phyloP scores from a whole-genome alignment of 495 filamentous ascomycete species.

The Pseudomonodictys pantanalensis region DNA sequence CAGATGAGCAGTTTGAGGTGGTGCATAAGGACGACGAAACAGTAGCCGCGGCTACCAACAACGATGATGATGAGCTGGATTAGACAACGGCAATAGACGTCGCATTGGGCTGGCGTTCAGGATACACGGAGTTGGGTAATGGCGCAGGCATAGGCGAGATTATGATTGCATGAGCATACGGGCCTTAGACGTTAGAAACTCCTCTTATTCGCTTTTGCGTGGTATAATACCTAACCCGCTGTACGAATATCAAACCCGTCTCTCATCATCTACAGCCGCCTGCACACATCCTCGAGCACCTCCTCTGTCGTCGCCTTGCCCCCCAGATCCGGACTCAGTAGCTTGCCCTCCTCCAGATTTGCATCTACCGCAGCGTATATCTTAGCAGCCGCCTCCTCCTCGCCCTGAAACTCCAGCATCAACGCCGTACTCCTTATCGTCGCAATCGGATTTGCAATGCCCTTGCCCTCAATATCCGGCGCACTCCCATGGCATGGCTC shows the following conservation, averaged over 20 bases:
- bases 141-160: too few relatives aligned
- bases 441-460: conserved; percentile 94
- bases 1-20: conserved; percentile 18
- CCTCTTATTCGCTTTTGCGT: conserved; percentile 8
- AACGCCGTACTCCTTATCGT: conserved; percentile 86
- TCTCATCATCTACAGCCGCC: conserved; percentile 59
- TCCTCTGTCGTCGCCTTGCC: conserved; percentile 83
- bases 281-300: conserved; percentile 86
- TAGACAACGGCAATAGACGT: not conserved
- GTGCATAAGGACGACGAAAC: conserved; percentile 10
- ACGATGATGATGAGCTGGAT: conserved; percentile 31
- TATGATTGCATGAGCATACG: too few relatives aligned
- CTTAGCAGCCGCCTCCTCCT: conserved; percentile 78
- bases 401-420: conserved; percentile 92
- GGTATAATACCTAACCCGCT: conserved; percentile 9
- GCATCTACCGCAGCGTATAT: conserved; percentile 92
- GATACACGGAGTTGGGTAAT: not conserved
- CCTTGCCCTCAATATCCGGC: conserved; percentile 89
- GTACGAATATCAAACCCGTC: not conserved
- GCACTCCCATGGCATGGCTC: conserved; percentile 97
- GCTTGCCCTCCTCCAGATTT: conserved; percentile 77
- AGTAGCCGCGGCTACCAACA: not conserved
- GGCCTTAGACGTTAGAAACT: not conserved
- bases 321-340: conserved; percentile 87
- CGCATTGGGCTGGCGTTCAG: not conserved